phyloP scores from a whole-genome alignment of 768 basidiomycete species.

The Tephrocybe sp. region DNA sequence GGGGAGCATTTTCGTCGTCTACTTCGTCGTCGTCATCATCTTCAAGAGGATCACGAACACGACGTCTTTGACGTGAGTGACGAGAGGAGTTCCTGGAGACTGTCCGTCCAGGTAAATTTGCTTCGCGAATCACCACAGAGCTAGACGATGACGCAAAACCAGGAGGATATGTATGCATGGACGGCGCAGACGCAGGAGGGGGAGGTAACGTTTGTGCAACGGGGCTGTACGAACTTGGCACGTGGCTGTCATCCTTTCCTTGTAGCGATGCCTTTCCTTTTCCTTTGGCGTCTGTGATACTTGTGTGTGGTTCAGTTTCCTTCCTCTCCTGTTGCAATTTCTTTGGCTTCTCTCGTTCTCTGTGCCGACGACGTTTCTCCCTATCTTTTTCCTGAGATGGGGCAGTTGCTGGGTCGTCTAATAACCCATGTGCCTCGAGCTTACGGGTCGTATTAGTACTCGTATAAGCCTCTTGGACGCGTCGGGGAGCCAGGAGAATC shows the following conservation, averaged over 20 bases:
- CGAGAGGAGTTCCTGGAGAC: conserved; percentile 18
- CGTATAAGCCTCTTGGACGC: conserved; percentile 77
- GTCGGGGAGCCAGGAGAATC: conserved; percentile 70
- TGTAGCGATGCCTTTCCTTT: conserved; percentile 22
- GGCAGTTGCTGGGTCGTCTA: conserved; percentile 44
- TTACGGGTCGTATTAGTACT: conserved; percentile 71
- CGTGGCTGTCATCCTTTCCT: conserved; percentile 19
- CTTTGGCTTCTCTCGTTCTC: conserved; percentile 22
- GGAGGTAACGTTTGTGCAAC: conserved; percentile 11
- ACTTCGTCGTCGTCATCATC: conserved; percentile 31
- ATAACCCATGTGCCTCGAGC: conserved; percentile 63
- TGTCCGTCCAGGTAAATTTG: conserved; percentile 5
- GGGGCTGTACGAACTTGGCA: conserved; percentile 16
- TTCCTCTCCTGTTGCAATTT: conserved; percentile 25
- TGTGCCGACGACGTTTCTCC: conserved; percentile 26
- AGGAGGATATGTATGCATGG: conserved; percentile 19
- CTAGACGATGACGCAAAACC: conserved; percentile 9
- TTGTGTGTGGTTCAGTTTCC: conserved; percentile 24
- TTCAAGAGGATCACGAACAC: conserved; percentile 27
- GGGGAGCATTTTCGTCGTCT: conserved; percentile 29
- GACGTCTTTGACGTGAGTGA: conserved; percentile 23
- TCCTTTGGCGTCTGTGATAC: conserved; percentile 27
- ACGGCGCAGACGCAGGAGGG: conserved; percentile 22
- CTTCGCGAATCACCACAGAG: conserved; percentile 2
- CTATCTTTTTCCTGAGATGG: conserved; percentile 24